Evolutionary conservation across 2,329 filamentous ascomycete species (phyloP).

Genomic region (Aspergillus transmontanensis): DNA sequence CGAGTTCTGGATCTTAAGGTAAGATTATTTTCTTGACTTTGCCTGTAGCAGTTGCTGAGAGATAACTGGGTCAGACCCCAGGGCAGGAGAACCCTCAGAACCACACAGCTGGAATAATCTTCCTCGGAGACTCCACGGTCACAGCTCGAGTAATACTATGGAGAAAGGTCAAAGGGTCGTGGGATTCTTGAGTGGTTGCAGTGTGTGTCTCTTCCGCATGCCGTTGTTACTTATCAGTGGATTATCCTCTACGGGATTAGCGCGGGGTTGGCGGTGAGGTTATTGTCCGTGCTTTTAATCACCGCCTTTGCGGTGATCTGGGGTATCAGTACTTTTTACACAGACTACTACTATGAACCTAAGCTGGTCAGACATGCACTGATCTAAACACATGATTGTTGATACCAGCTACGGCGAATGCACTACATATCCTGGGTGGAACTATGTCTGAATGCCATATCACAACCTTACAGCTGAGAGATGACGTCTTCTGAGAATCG

Average conservation of each 20-base stretch:
- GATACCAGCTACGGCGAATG: too few relatives aligned
- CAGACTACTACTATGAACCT: too few relatives aligned
- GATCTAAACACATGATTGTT: neutral
- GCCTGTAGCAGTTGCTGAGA: slow-evolving; percentile 28
- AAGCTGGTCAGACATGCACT: neutral
- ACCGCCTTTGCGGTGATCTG: slow-evolving; percentile 19
- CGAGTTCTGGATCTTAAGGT: slow-evolving; percentile 8
- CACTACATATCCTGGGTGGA: too few relatives aligned
- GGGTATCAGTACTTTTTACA: too few relatives aligned
- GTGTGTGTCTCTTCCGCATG: slow-evolving; percentile 26
- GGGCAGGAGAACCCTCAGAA: slow-evolving; percentile 25
- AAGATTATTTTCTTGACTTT: slow-evolving; percentile 24
- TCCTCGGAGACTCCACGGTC: slow-evolving; percentile 19
- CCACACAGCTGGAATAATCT: slow-evolving; percentile 22
- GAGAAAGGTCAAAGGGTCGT: neutral
- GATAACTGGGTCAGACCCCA: slow-evolving; percentile 23
- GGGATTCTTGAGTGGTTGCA: slow-evolving; percentile 10
- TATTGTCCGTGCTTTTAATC: slow-evolving; percentile 3
- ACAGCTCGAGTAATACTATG: neutral
- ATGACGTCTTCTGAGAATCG: too few relatives aligned
- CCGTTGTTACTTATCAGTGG: slow-evolving; percentile 27
- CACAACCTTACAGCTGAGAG: too few relatives aligned
- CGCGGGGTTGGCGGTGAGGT: slow-evolving; percentile 32
- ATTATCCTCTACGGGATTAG: slow-evolving; percentile 25
- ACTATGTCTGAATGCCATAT: too few relatives aligned